Base-by-base conservation (phyloP, 1,139 yeast genomes). In the Yamadazyma atmosphaerica region DNA sequence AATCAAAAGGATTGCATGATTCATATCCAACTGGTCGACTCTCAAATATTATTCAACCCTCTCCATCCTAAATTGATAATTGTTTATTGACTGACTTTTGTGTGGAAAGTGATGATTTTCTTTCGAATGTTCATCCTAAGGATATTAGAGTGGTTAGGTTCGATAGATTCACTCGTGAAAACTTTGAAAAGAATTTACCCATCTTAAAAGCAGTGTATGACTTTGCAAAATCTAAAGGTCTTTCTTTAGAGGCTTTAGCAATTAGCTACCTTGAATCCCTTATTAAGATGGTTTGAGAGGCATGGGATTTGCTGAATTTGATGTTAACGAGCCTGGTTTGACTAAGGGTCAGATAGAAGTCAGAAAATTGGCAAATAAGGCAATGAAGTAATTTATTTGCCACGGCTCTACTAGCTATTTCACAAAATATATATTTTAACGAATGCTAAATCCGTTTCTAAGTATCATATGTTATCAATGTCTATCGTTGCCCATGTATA, bases 171-270 rank as follows among this genome's bases (percentile, higher is more conserved):
- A 57, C 60, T 4, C 78, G 71, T 28, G 90, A 83, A 36, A 72
- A 70, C 52, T 65, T 78, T 41, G 55, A 63, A 5, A 65, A 74
- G 44, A 89, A 89, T 58, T 51, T 71, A 46, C 46, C 53, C 3
- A 52, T 81, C 35, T 72, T 77, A 42, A 39, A 71, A 55, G 52
- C 55, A 51, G 51, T 59, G 64, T 68, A 53, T 71, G 78, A 43
- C 49, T 76, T 50, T 61, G 86, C 61, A 28, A 81, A 86, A 19
- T 52, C 63, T 15, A 57, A 59, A 40, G 55, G 62, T 8, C 65
- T 74, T n/a, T 61, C 86, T 1, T 65, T 82, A 34, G 85, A 89
- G 26, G 81, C 83, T 43, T 63, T 87, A 42, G 84, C 95, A 0
- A 64, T 88, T 28, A 81, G 86, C 4, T 88, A 95, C 94, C 62